Conservation (phyloP, 495 filamentous ascomycete genomes). For the Thermothielavioides terrestris region DNA sequence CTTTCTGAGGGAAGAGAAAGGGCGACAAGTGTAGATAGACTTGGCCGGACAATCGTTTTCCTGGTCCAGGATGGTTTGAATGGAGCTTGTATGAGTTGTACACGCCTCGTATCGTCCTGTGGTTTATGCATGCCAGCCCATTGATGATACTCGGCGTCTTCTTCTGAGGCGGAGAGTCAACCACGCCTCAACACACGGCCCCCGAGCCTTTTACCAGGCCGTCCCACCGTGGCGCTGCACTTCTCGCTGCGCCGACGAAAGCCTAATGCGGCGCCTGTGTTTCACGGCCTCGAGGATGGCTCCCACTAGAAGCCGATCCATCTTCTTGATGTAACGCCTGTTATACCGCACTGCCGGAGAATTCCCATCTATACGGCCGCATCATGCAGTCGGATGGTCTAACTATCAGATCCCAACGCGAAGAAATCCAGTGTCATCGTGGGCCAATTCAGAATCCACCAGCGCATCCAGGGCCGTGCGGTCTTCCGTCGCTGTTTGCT, state of each 20-base stretch:
- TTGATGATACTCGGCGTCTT: too few relatives aligned
- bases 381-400: background rate
- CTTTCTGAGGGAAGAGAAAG: background rate
- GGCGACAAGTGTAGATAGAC: conserved; percentile 14
- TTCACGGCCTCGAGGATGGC: too few relatives aligned
- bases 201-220: too few relatives aligned
- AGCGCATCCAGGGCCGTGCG: background rate
- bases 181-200: too few relatives aligned
- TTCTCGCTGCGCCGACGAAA: too few relatives aligned
- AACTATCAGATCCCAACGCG: conserved; percentile 16
- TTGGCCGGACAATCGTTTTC: background rate
- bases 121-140: too few relatives aligned
- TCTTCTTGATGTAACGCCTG: background rate
- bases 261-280: too few relatives aligned
- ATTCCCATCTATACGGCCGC: conserved; percentile 1
- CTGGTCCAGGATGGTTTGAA: background rate
- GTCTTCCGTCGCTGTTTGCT: background rate
- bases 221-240: too few relatives aligned
- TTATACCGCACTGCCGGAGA: conserved; percentile 3
- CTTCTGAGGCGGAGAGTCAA: too few relatives aligned
- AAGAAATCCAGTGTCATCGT: conserved; percentile 14
- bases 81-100: conserved; percentile 21
- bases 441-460: background rate
- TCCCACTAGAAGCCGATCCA: background rate
- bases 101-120: too few relatives aligned